Base-by-base conservation (phyloP, 345 rosid genomes). In the Erodium maritimum region DNA sequence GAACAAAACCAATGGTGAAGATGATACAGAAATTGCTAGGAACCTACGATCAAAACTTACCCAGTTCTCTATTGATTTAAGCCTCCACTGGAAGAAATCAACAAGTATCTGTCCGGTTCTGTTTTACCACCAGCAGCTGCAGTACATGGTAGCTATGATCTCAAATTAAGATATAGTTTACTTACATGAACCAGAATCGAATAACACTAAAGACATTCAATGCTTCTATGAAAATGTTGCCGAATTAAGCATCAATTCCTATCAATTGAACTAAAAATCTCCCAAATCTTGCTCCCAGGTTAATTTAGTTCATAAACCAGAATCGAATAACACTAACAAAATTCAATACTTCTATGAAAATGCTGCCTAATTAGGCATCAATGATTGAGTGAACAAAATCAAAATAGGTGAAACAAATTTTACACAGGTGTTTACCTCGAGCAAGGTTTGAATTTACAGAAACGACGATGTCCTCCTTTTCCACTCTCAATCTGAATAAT, bases 51-150 rank as follows among this genome's bases (percentile, higher is more conserved):
- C 29, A 33, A 37, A 60, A 64, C 88, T 71, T 68, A 88, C 98
- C 95, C 96, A 56, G 96, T 86, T 71, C 91, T 79, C 67, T 88
- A 95, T 61, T 93, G 96, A 79, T 93, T 93, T 52, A 93, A 62
- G 57, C 99, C 99, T 71, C 99, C 96, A 65, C 96, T 88, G 14
- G 96, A 86, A 16, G 83, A 95, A 14, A 93, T 86, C 72, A 83
- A 58, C 78, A 93, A 54, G 75, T 83, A 93, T 19, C 91, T 77
- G 69, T 78, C 61, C 8, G 72, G 76, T 13, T 83, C 77, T 2
- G 75, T 86, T 74, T 70, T 86, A 65, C 37, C 64, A 50, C 70
- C 75, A 46, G 80, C 76, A 25, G 67, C 96, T 91, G 69, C 46
- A 37, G 46, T 12, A 37, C 46, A 12, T 37, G 1, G 10, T 37